These are phyloP conservation scores for Gossypium davidsonii DNA, from an alignment of 441 rosid species.

Conservation along the genomic window DNA sequence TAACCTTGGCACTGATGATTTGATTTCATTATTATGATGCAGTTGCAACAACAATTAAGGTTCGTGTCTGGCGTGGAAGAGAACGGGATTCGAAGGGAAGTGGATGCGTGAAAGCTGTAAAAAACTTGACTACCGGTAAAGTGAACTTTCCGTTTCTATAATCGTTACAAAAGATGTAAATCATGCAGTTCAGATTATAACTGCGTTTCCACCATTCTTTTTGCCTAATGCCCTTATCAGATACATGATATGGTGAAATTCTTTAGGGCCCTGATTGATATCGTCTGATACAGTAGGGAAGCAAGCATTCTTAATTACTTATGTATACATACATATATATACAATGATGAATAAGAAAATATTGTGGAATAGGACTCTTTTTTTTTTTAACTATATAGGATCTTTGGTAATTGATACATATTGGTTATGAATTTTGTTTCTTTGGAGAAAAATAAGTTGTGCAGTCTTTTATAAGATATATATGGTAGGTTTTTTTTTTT, in stretches of 20 bases:
- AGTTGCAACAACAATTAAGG: constrained; percentile 79
- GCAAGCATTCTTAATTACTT: constrained; percentile 11
- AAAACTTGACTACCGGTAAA: constrained; percentile 17
- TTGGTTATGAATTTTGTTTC: neutral
- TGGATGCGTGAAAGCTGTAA: constrained; percentile 29
- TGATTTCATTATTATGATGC: constrained; percentile 23
- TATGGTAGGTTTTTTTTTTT: neutral
- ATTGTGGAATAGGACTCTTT: neutral
- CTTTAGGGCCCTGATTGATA: constrained; percentile 11
- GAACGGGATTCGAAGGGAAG: constrained; percentile 44
- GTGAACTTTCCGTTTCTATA: constrained; percentile 13
- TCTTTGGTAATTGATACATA: neutral
- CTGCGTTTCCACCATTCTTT: constrained; percentile 14
- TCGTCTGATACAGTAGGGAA: neutral
- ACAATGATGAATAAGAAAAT: constrained; percentile 19
- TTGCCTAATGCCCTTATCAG: neutral
- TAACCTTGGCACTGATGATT: neutral
- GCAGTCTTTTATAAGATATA: neutral
- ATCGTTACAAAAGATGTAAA: constrained; percentile 29
- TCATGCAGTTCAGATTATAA: constrained; percentile 18
- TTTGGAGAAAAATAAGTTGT: neutral
- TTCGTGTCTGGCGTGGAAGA: constrained; percentile 47
- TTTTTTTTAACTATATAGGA: neutral
- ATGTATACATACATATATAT: neutral
- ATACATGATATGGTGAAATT: neutral